A percentile compares a stretch with the other conserved stretches of the same genome.
These are phyloP conservation scores for Elongisporangium prolatum DNA, from an alignment of 352 stramenopile species.

Conservation along the genomic window DNA sequence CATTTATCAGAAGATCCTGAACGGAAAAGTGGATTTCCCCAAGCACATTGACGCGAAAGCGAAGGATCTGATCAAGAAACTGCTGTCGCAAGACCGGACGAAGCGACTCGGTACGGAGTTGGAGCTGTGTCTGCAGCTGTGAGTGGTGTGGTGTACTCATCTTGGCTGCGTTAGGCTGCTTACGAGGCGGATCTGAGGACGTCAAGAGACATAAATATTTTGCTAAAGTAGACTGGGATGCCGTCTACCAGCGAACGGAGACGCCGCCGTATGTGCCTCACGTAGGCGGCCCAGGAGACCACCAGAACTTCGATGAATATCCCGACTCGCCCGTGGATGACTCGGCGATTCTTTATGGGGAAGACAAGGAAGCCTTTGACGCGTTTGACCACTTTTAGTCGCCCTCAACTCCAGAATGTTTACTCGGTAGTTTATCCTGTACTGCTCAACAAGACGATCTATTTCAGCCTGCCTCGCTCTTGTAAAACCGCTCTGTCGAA, in stretches of 20 bases:
- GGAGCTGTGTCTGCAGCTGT: too few relatives aligned
- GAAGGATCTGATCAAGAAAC: constrained; percentile 90
- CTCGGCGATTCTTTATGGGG: constrained; percentile 73
- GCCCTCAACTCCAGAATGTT: background rate
- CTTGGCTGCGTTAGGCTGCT: constrained; percentile 51
- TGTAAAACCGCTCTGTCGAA: too few relatives aligned
- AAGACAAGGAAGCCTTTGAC: constrained; percentile 82
- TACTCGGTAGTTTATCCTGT: background rate
- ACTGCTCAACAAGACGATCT: background rate
- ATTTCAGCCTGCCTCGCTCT: background rate
- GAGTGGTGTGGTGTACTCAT: background rate
- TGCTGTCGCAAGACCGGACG: constrained; percentile 86
- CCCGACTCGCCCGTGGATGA: constrained; percentile 88
- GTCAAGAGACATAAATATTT: constrained; percentile 95
- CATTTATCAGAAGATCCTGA: constrained; percentile 94
- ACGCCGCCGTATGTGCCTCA: constrained; percentile 82
- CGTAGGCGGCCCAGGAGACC: constrained; percentile 79
- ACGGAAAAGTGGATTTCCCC: constrained; percentile 88
- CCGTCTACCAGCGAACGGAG: constrained; percentile 66
- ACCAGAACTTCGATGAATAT: constrained; percentile 93
- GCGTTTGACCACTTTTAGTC: constrained; percentile 88
- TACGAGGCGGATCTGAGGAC: constrained; percentile 85
- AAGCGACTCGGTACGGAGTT: constrained; percentile 77
- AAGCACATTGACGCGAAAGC: constrained; percentile 88
- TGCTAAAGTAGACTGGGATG: constrained; percentile 79